Conservation (phyloP, 2,329 filamentous ascomycete species). For the Neonectria sp. region DNA sequence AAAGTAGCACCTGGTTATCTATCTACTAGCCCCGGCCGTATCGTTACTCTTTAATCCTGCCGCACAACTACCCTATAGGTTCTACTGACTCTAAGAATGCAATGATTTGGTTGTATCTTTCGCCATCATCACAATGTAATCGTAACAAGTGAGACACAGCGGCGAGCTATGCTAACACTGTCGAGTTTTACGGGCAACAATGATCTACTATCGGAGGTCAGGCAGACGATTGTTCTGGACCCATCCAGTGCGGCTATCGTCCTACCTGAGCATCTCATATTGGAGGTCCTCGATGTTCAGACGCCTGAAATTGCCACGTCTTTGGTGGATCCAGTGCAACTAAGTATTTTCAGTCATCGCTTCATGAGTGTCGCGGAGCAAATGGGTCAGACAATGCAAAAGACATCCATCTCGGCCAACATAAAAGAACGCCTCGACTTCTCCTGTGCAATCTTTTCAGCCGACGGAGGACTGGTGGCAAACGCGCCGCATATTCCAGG, state of each 20-base stretch:
- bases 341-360: conserved; percentile 83
- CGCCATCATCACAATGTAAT: neutral
- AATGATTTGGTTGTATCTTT: neutral
- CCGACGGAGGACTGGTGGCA: conserved; percentile 51
- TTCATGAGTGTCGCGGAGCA: conserved; percentile 91
- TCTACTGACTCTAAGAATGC: neutral
- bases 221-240: conserved; percentile 81
- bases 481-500: conserved; percentile 40
- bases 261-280: conserved; percentile 54
- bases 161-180: neutral
- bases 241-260: conserved; percentile 51
- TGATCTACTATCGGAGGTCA: neutral
- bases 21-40: neutral
- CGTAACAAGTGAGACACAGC: neutral
- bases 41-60: too few relatives aligned
- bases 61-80: neutral
- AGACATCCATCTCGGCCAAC: conserved; percentile 83
- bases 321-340: conserved; percentile 76
- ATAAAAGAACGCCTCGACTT: conserved; percentile 88
- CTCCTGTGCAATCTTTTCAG: conserved; percentile 85
- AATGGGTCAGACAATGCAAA: conserved; percentile 84
- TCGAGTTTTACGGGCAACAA: neutral
- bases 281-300: conserved; percentile 43
- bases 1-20: neutral
- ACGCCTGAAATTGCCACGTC: conserved; percentile 28